phyloP scores from a whole-genome alignment of 306 rosid species.

The Prunus mongolica region DNA sequence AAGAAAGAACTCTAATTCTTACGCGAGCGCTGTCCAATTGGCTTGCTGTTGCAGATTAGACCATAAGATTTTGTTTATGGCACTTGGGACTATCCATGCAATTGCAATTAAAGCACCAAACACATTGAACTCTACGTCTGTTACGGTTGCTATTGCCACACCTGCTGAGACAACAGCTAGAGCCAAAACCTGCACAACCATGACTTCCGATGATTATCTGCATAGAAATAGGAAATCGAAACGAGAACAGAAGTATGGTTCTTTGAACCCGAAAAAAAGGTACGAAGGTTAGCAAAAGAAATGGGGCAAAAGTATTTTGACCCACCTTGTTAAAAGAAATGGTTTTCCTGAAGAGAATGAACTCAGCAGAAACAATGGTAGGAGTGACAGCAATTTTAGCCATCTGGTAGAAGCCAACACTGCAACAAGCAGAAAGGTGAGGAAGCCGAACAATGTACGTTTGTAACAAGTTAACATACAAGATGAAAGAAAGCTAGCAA shows the following conservation, averaged over 20 bases:
- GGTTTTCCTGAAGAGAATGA: conserved; percentile 61
- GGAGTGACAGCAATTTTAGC: conserved; percentile 98
- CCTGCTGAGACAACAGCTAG: conserved; percentile 65
- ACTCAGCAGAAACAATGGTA: conserved; percentile 83
- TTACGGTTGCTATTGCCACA: conserved; percentile 83
- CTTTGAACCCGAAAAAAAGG: not conserved
- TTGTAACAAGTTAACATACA: not conserved
- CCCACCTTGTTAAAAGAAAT: conserved; percentile 61
- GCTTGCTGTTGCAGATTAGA: conserved; percentile 77
- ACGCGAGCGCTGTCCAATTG: conserved; percentile 95
- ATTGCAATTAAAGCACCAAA: conserved; percentile 67
- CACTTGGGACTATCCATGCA: conserved; percentile 87
- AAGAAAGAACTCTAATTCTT: conserved; percentile 24
- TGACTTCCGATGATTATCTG: not conserved
- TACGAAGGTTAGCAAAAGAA: not conserved
- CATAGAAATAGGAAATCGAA: not conserved
- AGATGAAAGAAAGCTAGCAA: not conserved
- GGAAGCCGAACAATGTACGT: conserved; percentile 10
- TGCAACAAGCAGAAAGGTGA: conserved; percentile 39
- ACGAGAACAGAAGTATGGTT: not conserved
- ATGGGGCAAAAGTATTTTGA: not conserved
- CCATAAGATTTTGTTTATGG: conserved; percentile 83
- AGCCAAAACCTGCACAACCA: conserved; percentile 65
- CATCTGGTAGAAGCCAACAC: conserved; percentile 98
- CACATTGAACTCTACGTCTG: conserved; percentile 85